Conservation (phyloP, 257 asterid genomes). For the Leptodermis oblonga region DNA sequence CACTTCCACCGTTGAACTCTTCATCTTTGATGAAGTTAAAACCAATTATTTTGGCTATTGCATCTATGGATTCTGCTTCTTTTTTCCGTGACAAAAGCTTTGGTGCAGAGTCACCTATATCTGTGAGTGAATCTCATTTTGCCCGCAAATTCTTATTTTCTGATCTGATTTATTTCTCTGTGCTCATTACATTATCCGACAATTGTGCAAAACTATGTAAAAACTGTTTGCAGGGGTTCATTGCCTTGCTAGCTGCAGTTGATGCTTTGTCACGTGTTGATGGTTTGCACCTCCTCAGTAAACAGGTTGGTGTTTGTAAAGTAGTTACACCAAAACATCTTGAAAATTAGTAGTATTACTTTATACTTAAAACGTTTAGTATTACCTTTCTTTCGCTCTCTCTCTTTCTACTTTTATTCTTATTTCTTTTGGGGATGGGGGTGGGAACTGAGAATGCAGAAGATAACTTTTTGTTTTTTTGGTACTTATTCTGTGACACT, state of each 20-base stretch:
- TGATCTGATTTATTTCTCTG: constrained; percentile 10
- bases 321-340: background rate
- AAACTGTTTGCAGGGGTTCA: constrained; percentile 58
- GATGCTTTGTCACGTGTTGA: constrained; percentile 76
- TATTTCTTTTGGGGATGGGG: no score
- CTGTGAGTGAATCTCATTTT: constrained; percentile 49
- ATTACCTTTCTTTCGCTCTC: background rate
- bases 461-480: constrained; percentile 8
- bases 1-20: constrained; percentile 72
- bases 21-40: constrained; percentile 49
- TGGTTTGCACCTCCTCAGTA: constrained; percentile 56
- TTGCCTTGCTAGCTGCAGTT: constrained; percentile 88
- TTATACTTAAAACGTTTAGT: background rate
- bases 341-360: background rate
- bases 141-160: background rate
- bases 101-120: constrained; percentile 97
- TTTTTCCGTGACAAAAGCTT: constrained; percentile 89
- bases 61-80: constrained; percentile 96
- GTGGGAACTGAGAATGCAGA: background rate
- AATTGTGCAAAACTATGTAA: constrained; percentile 5
- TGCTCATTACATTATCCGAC: constrained; percentile 7
- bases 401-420: background rate
- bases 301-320: constrained; percentile 51
- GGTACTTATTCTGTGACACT: background rate
- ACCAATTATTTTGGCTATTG: constrained; percentile 58